Base-by-base conservation (phyloP, 129 eudicot species). In the Artemisia annua region DNA sequence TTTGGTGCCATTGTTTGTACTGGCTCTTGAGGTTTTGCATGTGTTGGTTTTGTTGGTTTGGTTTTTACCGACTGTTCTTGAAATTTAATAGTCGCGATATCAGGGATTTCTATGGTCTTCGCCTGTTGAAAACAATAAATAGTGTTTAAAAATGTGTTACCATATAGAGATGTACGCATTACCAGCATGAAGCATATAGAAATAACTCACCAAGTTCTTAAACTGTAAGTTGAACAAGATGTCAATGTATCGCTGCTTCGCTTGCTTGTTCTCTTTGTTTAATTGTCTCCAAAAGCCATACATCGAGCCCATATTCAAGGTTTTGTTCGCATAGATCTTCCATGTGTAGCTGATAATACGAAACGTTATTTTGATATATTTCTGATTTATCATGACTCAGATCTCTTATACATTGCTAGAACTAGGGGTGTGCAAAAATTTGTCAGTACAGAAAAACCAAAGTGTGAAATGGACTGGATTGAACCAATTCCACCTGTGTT, bases 311-410 rank as follows among this genome's bases (percentile, higher is more conserved):
- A 95, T 91, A 72, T 87, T 88, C 88, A 95, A 70, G 7, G 84
- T 88, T 74, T 87, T 91, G 79, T 83, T 91, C 35, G 97, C 97
- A 67, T 91, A 90, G 18, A 91, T 95, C 86, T 91, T 88, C 99
- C 99, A 95, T 69, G 99, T 91, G 69, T 95, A 95, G 79, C 99
- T 95, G 95, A 81, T 75, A 16, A 19, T 43, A 55, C 16, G 15
- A 55, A 71, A 56, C 7, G 8, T 62, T 55, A 63, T 78, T 48
- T 53, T 19, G 39, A 14, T 11, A 43, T 39, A 39, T 39, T 39
- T 39, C 11, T 11, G 3, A 11, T 65, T 8, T 22, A 56, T 48
- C 28, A 26, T 22, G 60, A 32, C 24, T 20, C n/a, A 3, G 46
- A 39, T 39, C 46, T 39, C 46, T 39, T 39, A 7, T 39, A 39